phyloP scores from a whole-genome alignment of 495 filamentous ascomycete genomes.

The Hyaloscypha finlandica region DNA sequence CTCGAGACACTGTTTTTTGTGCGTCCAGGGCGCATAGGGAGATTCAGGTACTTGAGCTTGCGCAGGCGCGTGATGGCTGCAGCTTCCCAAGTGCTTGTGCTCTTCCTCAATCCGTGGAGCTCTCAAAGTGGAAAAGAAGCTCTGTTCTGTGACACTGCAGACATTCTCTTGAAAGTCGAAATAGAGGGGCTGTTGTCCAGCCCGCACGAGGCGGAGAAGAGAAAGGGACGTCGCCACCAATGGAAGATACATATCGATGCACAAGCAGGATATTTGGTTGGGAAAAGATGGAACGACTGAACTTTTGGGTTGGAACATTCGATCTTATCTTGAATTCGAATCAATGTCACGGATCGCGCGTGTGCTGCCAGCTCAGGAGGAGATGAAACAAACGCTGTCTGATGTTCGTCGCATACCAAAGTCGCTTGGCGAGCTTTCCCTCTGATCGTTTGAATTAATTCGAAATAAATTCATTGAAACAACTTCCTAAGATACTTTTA shows the following conservation, averaged over 20 bases:
- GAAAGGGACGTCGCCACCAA: background rate
- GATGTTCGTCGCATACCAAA: background rate
- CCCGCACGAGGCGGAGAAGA: background rate
- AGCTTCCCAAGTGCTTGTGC: slow-evolving; percentile 2
- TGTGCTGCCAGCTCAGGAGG: background rate
- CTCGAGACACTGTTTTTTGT: slow-evolving; percentile 13
- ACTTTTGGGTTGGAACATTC: background rate
- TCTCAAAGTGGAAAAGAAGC: background rate
- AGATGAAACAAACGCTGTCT: background rate
- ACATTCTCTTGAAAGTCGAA: background rate
- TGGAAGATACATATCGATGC: background rate
- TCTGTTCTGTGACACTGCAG: background rate
- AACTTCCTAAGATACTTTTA: background rate
- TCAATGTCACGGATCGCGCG: background rate
- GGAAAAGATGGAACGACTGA: background rate
- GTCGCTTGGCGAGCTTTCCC: background rate
- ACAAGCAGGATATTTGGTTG: background rate
- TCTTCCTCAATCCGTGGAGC: background rate
- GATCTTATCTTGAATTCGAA: background rate
- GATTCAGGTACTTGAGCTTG: background rate
- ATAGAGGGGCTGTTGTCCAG: background rate
- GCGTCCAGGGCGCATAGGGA: slow-evolving; percentile 13
- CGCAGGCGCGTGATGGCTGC: background rate
- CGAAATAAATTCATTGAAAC: background rate
- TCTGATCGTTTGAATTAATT: background rate